A percentile compares a stretch with the other conserved stretches of the same genome.
Conservation (phyloP, 2,329 filamentous ascomycete genomes). For the Penicillium italicum region DNA sequence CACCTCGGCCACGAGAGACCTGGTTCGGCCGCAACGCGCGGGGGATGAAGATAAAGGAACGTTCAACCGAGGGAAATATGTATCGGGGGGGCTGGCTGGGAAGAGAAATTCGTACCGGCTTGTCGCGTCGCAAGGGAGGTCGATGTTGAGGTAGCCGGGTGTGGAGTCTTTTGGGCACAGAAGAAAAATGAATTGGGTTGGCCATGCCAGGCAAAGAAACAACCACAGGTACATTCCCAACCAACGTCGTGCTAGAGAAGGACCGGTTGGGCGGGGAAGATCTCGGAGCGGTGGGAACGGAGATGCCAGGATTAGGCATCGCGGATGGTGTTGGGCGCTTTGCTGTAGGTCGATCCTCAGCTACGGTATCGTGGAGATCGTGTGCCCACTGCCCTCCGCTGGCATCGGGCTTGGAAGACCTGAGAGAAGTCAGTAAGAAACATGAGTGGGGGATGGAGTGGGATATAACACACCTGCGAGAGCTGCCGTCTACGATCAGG, state of each 20-base stretch:
- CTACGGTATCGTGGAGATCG: conserved; percentile 77
- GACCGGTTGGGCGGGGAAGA: conserved; percentile 66
- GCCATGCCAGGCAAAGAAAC: conserved; percentile 76
- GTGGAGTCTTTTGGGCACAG: conserved; percentile 81
- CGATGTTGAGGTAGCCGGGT: conserved; percentile 92
- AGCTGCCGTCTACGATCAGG: conserved; percentile 43
- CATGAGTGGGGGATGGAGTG: neutral
- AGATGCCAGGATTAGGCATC: conserved; percentile 33
- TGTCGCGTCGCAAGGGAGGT: conserved; percentile 89
- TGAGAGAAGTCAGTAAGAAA: conserved; percentile 31
- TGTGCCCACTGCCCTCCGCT: conserved; percentile 82
- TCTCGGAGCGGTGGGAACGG: conserved; percentile 49
- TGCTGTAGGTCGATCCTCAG: conserved; percentile 36
- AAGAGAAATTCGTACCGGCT: conserved; percentile 89
- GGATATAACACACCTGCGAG: conserved; percentile 39
- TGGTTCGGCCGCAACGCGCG: conserved; percentile 90
- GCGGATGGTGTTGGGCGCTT: conserved; percentile 29
- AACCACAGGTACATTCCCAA: conserved; percentile 81
- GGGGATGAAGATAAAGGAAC: conserved; percentile 98
- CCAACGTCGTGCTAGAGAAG: conserved; percentile 77
- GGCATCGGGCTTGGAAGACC: conserved; percentile 47
- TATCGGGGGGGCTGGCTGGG: conserved; percentile 76
- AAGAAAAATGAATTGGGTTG: conserved; percentile 65
- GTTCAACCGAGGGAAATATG: conserved; percentile 82
- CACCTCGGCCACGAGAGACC: conserved; percentile 65